Base-by-base conservation (phyloP, 257 asterid species). In the Nicotiana undulata region DNA sequence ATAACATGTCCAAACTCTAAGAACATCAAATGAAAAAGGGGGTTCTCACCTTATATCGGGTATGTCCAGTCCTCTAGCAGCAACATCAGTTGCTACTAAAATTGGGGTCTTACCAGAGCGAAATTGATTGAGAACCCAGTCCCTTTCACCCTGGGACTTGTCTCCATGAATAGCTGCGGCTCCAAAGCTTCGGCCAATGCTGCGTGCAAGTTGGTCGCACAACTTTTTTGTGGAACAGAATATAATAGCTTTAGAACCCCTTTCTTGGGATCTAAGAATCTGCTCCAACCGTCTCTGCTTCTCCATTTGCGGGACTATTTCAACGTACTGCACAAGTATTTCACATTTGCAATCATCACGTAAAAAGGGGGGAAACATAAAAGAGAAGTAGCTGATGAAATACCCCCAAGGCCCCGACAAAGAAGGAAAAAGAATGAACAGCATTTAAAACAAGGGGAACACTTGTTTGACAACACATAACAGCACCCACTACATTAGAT, bases 161-260 rank as follows among this genome's bases (percentile, higher is more conserved):
- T 95, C 99, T 77, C 99, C 99, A 75, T 95, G 99, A 87, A 95
- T 95, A 86, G 97, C 98, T 84, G 95, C 94, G 63, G 98, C 99
- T 63, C 97, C 93, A 88, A 93, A 95, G 82, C 83, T 91, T 75
- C 97, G 97, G 51, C 97, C 95, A 81, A 95, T 83, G 79, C 89
- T 88, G 12, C 96, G 97, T 53, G 97, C 80, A 72, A 95, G 92
- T 31, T 92, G 93, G 86, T 95, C 99, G 72, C 99, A 95, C 91
- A 95, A 70, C 88, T 85, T 95, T 67, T 93, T 95, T 32, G 99
- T 95, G 81, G 99, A 95, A 82, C 99, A 95, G 80, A 95, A 95
- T 79, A 93, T 84, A 78, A 95, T 93, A 70, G 88, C 79, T 87
- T 91, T 95, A 40, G 99, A 91, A 72, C 98, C 99, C 79, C 87